phyloP scores from a whole-genome alignment of 495 filamentous ascomycete species.

The Penicillium dipodomyicola region DNA sequence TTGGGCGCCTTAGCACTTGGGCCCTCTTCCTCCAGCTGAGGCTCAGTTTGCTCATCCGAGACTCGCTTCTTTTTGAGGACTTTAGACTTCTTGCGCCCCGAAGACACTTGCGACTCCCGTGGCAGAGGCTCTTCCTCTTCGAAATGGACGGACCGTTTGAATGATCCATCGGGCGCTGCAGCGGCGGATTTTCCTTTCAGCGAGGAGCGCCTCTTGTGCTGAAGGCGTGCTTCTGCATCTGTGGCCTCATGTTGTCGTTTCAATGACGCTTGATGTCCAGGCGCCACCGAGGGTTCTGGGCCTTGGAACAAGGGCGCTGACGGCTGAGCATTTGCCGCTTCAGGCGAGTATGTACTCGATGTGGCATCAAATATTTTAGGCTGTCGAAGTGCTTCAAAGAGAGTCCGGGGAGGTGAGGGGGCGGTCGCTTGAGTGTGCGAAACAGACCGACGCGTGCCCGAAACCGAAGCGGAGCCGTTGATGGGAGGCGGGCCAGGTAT shows the following conservation, averaged over 20 bases:
- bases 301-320: constrained; percentile 4
- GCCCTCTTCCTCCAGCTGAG: constrained; percentile 15
- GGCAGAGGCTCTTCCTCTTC: background rate
- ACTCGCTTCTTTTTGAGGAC: constrained; percentile 21
- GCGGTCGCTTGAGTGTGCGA: background rate
- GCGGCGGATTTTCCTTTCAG: background rate
- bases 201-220: constrained; percentile 6
- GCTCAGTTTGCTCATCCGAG: constrained; percentile 20
- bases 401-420: background rate
- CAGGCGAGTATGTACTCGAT: constrained; percentile 6
- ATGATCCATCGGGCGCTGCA: background rate
- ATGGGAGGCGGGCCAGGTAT: background rate
- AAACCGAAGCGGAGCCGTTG: background rate
- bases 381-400: constrained; percentile 6
- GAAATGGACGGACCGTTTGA: constrained; percentile 7
- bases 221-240: background rate
- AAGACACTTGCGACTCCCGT: background rate
- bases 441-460: background rate
- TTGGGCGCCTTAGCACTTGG: constrained; percentile 27
- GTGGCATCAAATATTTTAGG: constrained; percentile 15
- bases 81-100: background rate
- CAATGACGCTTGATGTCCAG: background rate
- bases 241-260: constrained; percentile 1
- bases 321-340: background rate
- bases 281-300: background rate